Evolutionary conservation across 1,284 basidiomycete species (phyloP).

Genomic region (Polyporus tsugae): DNA sequence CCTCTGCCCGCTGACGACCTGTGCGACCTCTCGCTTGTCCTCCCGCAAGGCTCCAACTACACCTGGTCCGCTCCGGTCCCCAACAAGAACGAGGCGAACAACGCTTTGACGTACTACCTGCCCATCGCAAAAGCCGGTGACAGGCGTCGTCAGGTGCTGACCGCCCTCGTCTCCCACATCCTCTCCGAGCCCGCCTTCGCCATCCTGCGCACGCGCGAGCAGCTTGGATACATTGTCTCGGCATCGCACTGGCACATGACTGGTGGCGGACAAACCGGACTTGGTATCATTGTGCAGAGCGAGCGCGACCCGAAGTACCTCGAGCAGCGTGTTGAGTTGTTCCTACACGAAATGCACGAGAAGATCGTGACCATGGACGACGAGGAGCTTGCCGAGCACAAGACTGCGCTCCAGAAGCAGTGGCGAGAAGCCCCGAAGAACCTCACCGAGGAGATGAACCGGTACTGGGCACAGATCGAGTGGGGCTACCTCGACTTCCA

Average conservation of each 20-base stretch:
- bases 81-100: conserved; percentile 91
- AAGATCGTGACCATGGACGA: conserved; percentile 55
- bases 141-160: conserved; percentile 63
- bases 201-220: conserved; percentile 93
- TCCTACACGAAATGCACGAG: conserved; percentile 75
- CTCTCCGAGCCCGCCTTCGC: conserved; percentile 94
- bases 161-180: conserved; percentile 78
- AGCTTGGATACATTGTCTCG: conserved; percentile 92
- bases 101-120: conserved; percentile 81
- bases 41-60: conserved; percentile 79
- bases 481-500: conserved; percentile 84
- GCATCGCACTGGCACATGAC: conserved; percentile 63
- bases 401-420: conserved; percentile 66
- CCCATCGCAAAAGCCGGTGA: conserved; percentile 74
- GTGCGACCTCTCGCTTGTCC: conserved; percentile 69
- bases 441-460: conserved; percentile 66
- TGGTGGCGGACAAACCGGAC: conserved; percentile 75
- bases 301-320: conserved; percentile 88
- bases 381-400: conserved; percentile 65
- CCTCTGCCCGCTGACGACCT: conserved; percentile 65
- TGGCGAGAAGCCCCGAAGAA: conserved; percentile 81
- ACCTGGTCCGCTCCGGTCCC: conserved; percentile 78
- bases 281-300: conserved; percentile 92
- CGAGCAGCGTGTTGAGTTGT: conserved; percentile 89
- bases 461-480: conserved; percentile 78